phyloP scores from a whole-genome alignment of 1,139 yeast genomes.

The Yamadazyma epiphylla region DNA sequence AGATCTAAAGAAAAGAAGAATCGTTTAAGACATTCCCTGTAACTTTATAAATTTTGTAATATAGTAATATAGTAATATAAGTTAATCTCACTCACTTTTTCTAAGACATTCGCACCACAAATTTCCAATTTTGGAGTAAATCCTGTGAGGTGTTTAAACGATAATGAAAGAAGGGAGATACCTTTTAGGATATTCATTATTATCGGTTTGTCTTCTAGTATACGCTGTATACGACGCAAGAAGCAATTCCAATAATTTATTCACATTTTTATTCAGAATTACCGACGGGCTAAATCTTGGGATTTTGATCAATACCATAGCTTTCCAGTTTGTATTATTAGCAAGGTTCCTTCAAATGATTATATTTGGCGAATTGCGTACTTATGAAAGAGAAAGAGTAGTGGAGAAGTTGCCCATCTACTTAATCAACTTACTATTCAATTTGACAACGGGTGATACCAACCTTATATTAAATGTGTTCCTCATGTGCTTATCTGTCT shows the following conservation, averaged over 20 bases:
- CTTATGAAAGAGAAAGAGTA: conserved; percentile 74
- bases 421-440: conserved; percentile 56
- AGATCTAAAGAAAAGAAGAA: conserved; percentile 13
- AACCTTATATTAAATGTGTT: conserved; percentile 47
- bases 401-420: conserved; percentile 63
- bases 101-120: no score
- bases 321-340: conserved; percentile 33
- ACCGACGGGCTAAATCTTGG: conserved; percentile 35
- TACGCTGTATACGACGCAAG: conserved; percentile 27
- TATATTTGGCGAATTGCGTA: conserved; percentile 72
- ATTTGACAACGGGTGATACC: conserved; percentile 49
- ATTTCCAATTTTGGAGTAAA: no score
- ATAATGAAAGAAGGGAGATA: conserved; percentile 24
- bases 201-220: conserved; percentile 21
- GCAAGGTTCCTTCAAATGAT: conserved; percentile 45
- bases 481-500: conserved; percentile 43
- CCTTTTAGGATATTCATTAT: conserved; percentile 21
- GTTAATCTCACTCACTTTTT: no score
- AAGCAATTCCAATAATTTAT: conserved; percentile 22
- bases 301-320: conserved; percentile 27
- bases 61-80: no score
- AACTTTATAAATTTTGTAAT: no score
- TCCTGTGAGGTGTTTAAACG: no score
- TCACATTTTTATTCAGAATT: conserved; percentile 26
- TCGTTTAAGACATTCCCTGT: no score